Percentiles rank a stretch among this genome's conserved stretches.
phyloP scores from a whole-genome alignment of 257 asterid species.

The Nicotiana attenuata region DNA sequence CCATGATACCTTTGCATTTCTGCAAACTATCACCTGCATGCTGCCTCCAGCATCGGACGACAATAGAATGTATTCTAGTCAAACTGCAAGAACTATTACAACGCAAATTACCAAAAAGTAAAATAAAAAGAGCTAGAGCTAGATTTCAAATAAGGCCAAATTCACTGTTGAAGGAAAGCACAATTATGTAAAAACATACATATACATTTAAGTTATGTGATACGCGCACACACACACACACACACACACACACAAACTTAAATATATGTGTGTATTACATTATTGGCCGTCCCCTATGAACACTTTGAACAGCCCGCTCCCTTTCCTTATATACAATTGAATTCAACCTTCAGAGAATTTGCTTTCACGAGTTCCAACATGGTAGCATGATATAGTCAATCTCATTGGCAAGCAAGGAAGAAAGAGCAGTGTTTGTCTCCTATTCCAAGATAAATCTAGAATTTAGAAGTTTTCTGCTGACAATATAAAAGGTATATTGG shows the following conservation, averaged over 20 bases:
- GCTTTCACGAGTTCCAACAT: not conserved
- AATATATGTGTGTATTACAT: not conserved
- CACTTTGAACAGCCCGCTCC: not conserved
- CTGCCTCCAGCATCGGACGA: slow-evolving; percentile 91
- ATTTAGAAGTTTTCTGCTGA: not conserved
- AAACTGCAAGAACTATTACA: slow-evolving; percentile 24
- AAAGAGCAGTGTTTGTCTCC: not conserved
- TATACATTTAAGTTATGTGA: too few relatives aligned
- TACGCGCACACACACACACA: too few relatives aligned
- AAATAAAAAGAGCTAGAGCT: not conserved
- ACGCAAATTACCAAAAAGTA: slow-evolving; percentile 7
- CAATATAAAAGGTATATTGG: not conserved
- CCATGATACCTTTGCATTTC: slow-evolving; percentile 99
- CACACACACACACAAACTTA: too few relatives aligned
- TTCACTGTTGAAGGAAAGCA: not conserved
- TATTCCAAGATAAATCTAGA: not conserved
- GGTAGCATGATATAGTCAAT: too few relatives aligned
- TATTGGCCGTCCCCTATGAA: not conserved
- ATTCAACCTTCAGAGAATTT: not conserved
- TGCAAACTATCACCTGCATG: slow-evolving; percentile 89
- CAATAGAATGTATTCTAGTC: slow-evolving; percentile 33
- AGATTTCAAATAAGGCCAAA: not conserved
- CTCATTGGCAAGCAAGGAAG: not conserved
- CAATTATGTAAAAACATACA: not conserved
- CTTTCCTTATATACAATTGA: not conserved